A percentile compares a stretch with the other conserved stretches of the same genome.
Evolutionary conservation across 805 yeast genomes (phyloP).

Genomic region (Suhomyces emberorum): DNA sequence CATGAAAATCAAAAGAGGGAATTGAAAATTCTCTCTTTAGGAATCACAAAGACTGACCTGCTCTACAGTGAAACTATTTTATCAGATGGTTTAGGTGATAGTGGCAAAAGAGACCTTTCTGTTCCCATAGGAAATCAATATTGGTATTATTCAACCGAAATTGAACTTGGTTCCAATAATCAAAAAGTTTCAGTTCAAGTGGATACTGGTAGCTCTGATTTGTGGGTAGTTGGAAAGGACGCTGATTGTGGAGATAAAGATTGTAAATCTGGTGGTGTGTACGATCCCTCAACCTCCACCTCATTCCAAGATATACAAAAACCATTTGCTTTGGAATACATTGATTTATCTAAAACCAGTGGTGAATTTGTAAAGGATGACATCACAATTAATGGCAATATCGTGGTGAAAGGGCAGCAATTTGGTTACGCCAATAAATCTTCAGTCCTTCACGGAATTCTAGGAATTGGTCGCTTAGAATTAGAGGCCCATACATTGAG

Average conservation of each 20-base stretch:
- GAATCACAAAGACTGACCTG: too few species aligned
- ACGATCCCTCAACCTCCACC: conserved; percentile 8
- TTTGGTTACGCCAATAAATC: not conserved
- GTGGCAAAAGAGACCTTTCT: too few species aligned
- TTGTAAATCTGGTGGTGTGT: conserved; percentile 6
- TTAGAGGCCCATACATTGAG: not conserved
- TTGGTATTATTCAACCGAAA: conserved; percentile 3
- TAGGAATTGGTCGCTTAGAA: not conserved
- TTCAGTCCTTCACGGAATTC: not conserved
- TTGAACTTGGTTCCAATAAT: conserved; percentile 10
- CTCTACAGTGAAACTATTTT: too few species aligned
- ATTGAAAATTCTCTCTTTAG: too few species aligned
- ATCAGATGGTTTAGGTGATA: too few species aligned
- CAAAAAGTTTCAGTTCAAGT: conserved; percentile 9
- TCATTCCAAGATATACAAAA: conserved; percentile 3
- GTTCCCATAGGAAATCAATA: not conserved
- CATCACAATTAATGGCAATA: conserved; percentile 4
- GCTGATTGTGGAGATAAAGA: not conserved
- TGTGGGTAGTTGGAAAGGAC: conserved; percentile 6
- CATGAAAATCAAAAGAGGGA: too few species aligned
- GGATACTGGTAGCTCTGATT: conserved; percentile 12
- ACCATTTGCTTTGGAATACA: conserved; percentile 2
- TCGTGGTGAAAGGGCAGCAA: not conserved
- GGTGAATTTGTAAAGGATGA: conserved; percentile 8
- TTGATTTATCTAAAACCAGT: conserved; percentile 1